phyloP scores from a whole-genome alignment of 257 asterid species.

The Solanum commersonii region DNA sequence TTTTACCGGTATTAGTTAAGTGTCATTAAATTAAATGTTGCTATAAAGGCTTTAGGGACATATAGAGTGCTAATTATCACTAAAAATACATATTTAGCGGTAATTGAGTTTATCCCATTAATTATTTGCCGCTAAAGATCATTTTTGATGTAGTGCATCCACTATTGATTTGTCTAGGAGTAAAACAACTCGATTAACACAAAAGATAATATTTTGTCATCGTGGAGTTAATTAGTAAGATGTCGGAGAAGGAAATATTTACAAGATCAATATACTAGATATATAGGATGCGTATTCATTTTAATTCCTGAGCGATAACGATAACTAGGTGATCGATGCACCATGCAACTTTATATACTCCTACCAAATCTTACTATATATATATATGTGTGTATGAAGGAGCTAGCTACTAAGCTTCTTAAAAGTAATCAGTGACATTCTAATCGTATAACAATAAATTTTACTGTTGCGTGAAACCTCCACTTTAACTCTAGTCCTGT shows the following conservation, averaged over 20 bases:
- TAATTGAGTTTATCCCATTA: no score
- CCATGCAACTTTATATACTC: background rate
- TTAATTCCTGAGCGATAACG: background rate
- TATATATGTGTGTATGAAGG: background rate
- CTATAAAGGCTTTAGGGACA: background rate
- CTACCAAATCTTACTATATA: background rate
- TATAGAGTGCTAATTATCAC: no score
- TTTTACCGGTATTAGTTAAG: rapidly evolving
- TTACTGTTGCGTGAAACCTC: background rate
- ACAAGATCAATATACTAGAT: background rate
- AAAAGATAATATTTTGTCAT: background rate
- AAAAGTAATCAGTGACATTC: background rate
- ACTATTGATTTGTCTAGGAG: background rate
- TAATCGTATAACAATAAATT: background rate
- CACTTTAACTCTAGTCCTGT: background rate
- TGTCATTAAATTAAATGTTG: background rate
- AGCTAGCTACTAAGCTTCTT: background rate
- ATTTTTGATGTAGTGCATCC: no score
- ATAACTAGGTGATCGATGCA: background rate
- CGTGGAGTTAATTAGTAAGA: background rate
- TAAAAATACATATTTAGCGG: no score
- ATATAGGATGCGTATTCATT: background rate
- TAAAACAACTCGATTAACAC: background rate
- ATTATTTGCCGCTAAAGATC: background rate
- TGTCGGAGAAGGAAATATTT: background rate